Base-by-base conservation (phyloP, 305 asterid genomes). In the Rubia occidens region DNA sequence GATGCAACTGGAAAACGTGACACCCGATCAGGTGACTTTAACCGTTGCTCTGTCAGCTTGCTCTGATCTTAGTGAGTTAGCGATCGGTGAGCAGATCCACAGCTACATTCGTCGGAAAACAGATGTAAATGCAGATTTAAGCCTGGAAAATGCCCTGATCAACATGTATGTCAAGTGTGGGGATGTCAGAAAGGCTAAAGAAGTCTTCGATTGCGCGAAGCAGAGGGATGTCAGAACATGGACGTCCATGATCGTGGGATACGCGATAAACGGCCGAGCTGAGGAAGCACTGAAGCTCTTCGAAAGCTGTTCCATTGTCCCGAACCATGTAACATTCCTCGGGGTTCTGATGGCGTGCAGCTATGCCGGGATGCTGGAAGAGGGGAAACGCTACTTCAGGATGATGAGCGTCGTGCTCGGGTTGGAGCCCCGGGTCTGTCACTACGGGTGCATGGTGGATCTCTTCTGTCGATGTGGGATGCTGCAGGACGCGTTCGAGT, bases 361-460 rank as follows among this genome's bases (percentile, higher is more conserved):
- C 58, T 88, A 85, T 13, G 81, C 82, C n/a, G 90, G 95, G 11
- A 71, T 78, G 11, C 78, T 87, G 18, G 61, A 78, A 14, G 86
- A 83, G 61, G 95, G 93, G 11, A 29, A 54, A 21, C 60, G 17
- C 11, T 10, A 79, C 44, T 87, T 86, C 69, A 66, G 56, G 20
- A 47, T 45, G 14, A 86, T 89, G 93, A 75, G 68, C 8, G 3
- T 47, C n/a, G 79, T 60, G 35, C 76, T 83, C 42, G 84, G 84
- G 1, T 5, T 85, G 71, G 47, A 71, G 60, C 91, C 89, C 3
- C 78, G 67, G 21, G 54, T 73, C 35, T 84, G 83, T 64, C 91
- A 85, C 78, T 86, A 80, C 39, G 87, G 91, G 42, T 87, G 89
- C 68, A 79, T 87, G 85, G 87, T 85, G 39, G 86, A 85, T 77